These are phyloP conservation scores for Diaporthe sp. DNA, from an alignment of 2,329 filamentous ascomycete species.

Conservation along the genomic window DNA sequence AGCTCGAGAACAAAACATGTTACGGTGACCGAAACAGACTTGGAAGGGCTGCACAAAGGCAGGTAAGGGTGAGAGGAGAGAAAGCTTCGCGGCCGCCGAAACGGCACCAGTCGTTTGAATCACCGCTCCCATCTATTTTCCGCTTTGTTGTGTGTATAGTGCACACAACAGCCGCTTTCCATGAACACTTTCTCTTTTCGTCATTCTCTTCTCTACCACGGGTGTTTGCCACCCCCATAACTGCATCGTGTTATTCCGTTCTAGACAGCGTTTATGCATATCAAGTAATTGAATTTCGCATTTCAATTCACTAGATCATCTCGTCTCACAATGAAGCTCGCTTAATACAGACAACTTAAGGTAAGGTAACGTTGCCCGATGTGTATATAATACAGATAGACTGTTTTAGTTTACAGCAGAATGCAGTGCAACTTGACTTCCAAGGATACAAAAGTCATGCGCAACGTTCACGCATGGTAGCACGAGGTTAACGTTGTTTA, in stretches of 20 bases:
- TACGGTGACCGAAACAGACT: background rate
- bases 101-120: background rate
- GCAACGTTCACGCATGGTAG: background rate
- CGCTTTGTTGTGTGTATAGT: background rate
- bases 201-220: too few relatives aligned
- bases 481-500: background rate
- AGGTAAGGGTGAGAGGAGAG: background rate
- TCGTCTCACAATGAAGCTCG: background rate
- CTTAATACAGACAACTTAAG: background rate
- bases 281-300: background rate
- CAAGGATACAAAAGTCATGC: too few relatives aligned
- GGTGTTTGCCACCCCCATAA: too few relatives aligned
- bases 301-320: background rate
- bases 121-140: background rate
- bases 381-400: background rate
- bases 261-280: background rate
- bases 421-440: background rate
- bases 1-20: background rate
- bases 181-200: background rate
- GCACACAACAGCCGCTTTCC: background rate
- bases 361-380: background rate
- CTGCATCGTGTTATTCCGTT: background rate
- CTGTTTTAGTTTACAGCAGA: background rate
- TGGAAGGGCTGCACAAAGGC: background rate
- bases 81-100: background rate